These are phyloP conservation scores for Saccharomycodes ludwigii DNA, from an alignment of 805 yeast species.

Conservation along the genomic window DNA sequence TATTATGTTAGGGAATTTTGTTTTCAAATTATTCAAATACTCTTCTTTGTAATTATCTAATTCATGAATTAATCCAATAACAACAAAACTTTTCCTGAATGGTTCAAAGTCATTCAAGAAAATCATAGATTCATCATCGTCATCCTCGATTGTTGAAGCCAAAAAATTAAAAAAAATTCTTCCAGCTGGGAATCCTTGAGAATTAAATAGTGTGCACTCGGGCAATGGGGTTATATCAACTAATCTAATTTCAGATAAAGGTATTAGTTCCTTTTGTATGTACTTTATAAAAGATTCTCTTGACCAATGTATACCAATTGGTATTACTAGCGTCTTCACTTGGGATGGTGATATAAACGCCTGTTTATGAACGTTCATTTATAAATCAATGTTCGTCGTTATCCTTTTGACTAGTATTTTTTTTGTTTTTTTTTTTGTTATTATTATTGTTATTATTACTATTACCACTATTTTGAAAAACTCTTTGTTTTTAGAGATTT, in stretches of 20 bases:
- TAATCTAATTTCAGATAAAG: conserved; percentile 52
- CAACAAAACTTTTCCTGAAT: conserved; percentile 61
- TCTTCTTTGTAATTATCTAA: conserved; percentile 10
- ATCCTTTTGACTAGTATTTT: no score
- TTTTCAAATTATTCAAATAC: conserved; percentile 27
- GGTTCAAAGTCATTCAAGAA: conserved; percentile 86
- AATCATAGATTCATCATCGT: conserved; percentile 40
- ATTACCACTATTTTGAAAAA: no score
- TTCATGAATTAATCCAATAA: conserved; percentile 33
- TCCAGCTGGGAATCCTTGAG: conserved; percentile 78
- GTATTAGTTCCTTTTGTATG: conserved; percentile 28
- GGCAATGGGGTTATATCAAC: conserved; percentile 61
- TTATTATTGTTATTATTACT: no score
- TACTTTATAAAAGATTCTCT: conserved; percentile 27
- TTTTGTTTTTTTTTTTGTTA: neutral
- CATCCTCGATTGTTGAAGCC: conserved; percentile 19
- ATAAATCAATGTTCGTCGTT: neutral
- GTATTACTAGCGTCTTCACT: conserved; percentile 56
- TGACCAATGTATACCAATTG: conserved; percentile 37
- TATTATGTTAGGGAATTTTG: conserved; percentile 19
- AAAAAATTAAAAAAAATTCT: conserved; percentile 47
- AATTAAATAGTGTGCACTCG: conserved; percentile 41
- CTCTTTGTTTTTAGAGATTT: no score
- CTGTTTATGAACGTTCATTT: conserved; percentile 22
- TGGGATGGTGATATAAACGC: conserved; percentile 53